Evolutionary conservation across 2,329 filamentous ascomycete genomes (phyloP), one percentile per base, ranked within the genome.

Genomic region (Aspergillus chevalieri): DNA sequence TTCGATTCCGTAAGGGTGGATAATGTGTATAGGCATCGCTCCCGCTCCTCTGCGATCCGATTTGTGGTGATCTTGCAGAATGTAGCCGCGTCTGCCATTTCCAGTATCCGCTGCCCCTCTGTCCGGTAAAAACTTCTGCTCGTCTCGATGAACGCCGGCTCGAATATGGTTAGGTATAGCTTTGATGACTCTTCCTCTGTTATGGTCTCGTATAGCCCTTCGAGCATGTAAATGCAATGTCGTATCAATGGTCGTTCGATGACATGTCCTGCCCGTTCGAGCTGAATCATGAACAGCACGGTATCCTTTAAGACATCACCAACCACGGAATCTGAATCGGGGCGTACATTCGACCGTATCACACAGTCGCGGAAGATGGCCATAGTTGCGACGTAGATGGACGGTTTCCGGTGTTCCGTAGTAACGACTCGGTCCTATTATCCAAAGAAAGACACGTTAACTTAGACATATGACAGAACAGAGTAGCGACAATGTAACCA

Each of bases 251-350:
- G 80, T 58, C 87, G 84, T 67, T 97, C 88, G 52, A 97, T 91
- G 12, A 89, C 81, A 60, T 96, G 90, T 24, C 92, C 93, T 51
- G 90, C 84, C 24, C 93, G 80, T 68, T 97, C 93, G 84, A 96
- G 90, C 53, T 87, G 83, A 56, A 98, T 87, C 70, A 96, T 88
- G 55, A 95, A 91, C 3, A 97, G 78, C 26, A 97, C 80, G 12
- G 95, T 88, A 5, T 83, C 82, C 60, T 87, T 88, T 22, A 97
- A 74, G 6, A 95, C 81, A 48, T 86, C 80, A 43, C 87, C 84
- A 7, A 95, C 80, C n/a, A 69, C 70, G 6, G 71, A 57, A 12
- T 69, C 58, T 0, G 65, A 62, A 6, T 75, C 69, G 46, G 59
- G 72, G 65, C 43, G 74, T 67, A 57, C 74, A 66, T 72, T 74